Conservation (phyloP, 2,329 filamentous ascomycete species). For the Dendryphion nanum region DNA sequence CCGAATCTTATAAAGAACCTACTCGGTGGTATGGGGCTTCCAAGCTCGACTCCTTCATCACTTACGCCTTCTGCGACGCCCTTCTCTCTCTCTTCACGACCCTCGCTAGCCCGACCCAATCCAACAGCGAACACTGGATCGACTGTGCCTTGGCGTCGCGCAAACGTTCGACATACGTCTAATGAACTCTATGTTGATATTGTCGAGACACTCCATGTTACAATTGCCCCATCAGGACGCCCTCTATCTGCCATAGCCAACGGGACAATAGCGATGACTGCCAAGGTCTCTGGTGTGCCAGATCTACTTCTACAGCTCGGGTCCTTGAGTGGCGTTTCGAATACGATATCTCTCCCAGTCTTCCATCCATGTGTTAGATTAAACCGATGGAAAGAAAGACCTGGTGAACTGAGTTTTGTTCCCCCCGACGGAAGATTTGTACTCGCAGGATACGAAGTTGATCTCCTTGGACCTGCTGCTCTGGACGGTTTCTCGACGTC, state of each 20-base stretch:
- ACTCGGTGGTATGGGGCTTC: constrained; percentile 80
- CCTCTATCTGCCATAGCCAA: constrained; percentile 84
- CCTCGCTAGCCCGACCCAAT: constrained; percentile 9
- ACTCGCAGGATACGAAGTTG: constrained; percentile 89
- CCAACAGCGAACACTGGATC: constrained; percentile 35
- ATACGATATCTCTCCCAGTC: constrained; percentile 80
- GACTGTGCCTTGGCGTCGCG: constrained; percentile 80
- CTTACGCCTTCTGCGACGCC: constrained; percentile 24
- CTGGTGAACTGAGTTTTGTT: constrained; percentile 91
- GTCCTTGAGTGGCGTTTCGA: constrained; percentile 68
- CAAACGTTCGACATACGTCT: constrained; percentile 91
- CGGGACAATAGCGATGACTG: constrained; percentile 91
- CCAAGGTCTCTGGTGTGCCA: constrained; percentile 91
- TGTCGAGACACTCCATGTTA: constrained; percentile 84
- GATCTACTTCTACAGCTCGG: constrained; percentile 81
- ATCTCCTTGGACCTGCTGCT: constrained; percentile 72
- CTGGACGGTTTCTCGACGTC: constrained; percentile 30
- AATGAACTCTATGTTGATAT: constrained; percentile 98
- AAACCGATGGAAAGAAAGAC: constrained; percentile 82
- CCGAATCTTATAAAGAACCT: constrained; percentile 88
- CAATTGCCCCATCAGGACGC: constrained; percentile 83
- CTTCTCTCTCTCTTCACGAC: constrained; percentile 27
- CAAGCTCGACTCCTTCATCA: constrained; percentile 50
- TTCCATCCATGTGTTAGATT: constrained; percentile 95
- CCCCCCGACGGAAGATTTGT: constrained; percentile 94